These are phyloP conservation scores for Debaryomyces maramus DNA, from an alignment of 805 yeast species.

Conservation along the genomic window DNA sequence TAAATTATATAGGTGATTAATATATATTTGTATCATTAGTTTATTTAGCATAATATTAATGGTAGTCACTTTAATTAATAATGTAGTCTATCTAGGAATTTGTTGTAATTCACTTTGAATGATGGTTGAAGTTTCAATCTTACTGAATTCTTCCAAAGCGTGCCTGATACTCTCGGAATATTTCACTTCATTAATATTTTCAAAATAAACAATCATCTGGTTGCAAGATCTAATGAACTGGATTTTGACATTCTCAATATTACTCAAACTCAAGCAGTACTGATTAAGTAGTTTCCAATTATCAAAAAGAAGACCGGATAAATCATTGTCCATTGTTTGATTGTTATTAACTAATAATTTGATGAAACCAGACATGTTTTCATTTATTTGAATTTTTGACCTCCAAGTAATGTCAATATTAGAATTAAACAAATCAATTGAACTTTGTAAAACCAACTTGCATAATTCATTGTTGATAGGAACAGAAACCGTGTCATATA, in stretches of 20 bases:
- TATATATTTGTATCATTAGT: background rate
- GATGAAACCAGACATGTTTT: slow-evolving; percentile 30
- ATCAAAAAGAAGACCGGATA: slow-evolving; percentile 19
- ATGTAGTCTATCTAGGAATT: too few relatives aligned
- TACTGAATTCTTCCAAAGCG: slow-evolving; percentile 15
- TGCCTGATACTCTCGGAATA: slow-evolving; percentile 13
- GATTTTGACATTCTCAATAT: slow-evolving; percentile 61
- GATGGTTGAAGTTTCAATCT: slow-evolving; percentile 48
- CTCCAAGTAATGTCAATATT: slow-evolving; percentile 57
- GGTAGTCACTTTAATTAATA: background rate
- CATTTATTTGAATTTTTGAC: slow-evolving; percentile 49
- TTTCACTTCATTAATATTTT: slow-evolving; percentile 11
- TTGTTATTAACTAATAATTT: slow-evolving; percentile 4
- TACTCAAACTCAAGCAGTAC: slow-evolving; percentile 35
- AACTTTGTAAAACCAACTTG: slow-evolving; percentile 27
- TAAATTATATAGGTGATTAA: slow-evolving; percentile 4
- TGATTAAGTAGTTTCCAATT: slow-evolving; percentile 23
- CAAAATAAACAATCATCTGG: slow-evolving; percentile 17
- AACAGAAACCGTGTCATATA: slow-evolving; percentile 30
- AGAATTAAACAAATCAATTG: slow-evolving; percentile 23
- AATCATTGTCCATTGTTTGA: slow-evolving; percentile 7
- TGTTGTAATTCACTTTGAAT: slow-evolving; percentile 39
- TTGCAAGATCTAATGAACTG: slow-evolving; percentile 41
- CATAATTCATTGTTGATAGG: slow-evolving; percentile 9
- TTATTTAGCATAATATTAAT: background rate